phyloP scores from a whole-genome alignment of 1,284 basidiomycete species.

The Ustilago nuda region DNA sequence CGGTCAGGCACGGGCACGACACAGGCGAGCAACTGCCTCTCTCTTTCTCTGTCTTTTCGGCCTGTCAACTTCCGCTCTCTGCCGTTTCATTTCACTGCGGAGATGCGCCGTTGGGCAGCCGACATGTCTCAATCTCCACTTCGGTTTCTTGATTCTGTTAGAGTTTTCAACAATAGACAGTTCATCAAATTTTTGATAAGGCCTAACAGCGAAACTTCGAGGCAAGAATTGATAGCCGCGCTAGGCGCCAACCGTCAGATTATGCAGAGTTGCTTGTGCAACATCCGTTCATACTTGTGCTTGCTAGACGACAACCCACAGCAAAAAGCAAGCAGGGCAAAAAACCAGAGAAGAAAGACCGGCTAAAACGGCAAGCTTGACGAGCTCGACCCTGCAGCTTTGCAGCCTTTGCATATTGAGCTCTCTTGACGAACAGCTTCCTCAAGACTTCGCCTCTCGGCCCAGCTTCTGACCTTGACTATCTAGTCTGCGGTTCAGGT shows the following conservation, averaged over 20 bases:
- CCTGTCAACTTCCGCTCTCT: background rate
- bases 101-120: background rate
- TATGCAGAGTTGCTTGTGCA: background rate
- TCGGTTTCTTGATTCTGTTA: background rate
- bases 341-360: background rate
- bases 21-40: background rate
- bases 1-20: background rate
- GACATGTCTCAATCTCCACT: background rate
- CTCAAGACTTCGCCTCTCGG: background rate
- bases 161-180: background rate
- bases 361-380: conserved; percentile 1
- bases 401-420: background rate
- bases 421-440: background rate
- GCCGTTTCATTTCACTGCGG: background rate
- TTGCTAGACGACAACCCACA: conserved; percentile 3
- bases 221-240: conserved; percentile 15
- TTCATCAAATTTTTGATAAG: background rate
- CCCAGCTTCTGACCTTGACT: background rate
- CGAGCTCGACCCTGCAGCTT: conserved; percentile 2
- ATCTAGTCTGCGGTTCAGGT: background rate
- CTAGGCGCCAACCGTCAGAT: conserved; percentile 11
- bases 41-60: conserved; percentile 5
- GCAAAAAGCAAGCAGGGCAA: background rate
- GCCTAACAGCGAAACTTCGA: background rate
- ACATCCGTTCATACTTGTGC: background rate